Percentiles rank a stretch among this genome's conserved stretches.
Conservation (phyloP, 2,329 filamentous ascomycete species). For the Ceratocystis lukuohia region DNA sequence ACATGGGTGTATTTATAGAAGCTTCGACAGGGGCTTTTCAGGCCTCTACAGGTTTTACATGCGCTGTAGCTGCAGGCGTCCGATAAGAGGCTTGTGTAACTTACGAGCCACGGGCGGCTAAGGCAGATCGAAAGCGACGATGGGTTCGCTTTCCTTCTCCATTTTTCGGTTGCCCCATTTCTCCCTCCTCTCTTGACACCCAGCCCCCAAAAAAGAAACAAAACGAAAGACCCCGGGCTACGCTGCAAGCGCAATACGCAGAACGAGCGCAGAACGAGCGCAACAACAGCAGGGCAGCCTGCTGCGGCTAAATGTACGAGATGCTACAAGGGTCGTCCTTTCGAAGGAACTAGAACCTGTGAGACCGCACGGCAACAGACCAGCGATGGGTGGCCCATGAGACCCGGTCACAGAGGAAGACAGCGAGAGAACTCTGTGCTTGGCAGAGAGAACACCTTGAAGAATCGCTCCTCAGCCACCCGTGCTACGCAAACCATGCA, state of each 20-base stretch:
- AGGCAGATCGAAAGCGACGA: neutral
- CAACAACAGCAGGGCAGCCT: too few relatives aligned
- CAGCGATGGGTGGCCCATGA: neutral
- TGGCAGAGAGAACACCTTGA: neutral
- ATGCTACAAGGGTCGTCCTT: neutral
- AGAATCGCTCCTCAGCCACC: neutral
- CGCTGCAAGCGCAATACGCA: too few relatives aligned
- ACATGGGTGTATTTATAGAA: neutral
- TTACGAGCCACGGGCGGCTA: neutral
- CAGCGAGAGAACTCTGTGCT: neutral
- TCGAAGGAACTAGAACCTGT: neutral
- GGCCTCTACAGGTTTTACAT: neutral
- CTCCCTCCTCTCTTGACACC: too few relatives aligned
- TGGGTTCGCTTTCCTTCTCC: too few relatives aligned
- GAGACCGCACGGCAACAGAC: neutral
- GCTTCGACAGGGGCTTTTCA: neutral
- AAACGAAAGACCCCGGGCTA: too few relatives aligned
- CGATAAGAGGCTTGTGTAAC: neutral
- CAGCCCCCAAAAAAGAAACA: too few relatives aligned
- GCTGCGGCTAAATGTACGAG: too few relatives aligned
- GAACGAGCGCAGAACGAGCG: too few relatives aligned
- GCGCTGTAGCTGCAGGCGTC: neutral
- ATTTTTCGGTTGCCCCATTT: too few relatives aligned
- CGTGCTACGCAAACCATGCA: neutral
- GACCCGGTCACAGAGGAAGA: neutral